These are phyloP conservation scores for Heliamphora exappendiculata DNA, from an alignment of 148 eudicot genomes.

Conservation along the genomic window DNA sequence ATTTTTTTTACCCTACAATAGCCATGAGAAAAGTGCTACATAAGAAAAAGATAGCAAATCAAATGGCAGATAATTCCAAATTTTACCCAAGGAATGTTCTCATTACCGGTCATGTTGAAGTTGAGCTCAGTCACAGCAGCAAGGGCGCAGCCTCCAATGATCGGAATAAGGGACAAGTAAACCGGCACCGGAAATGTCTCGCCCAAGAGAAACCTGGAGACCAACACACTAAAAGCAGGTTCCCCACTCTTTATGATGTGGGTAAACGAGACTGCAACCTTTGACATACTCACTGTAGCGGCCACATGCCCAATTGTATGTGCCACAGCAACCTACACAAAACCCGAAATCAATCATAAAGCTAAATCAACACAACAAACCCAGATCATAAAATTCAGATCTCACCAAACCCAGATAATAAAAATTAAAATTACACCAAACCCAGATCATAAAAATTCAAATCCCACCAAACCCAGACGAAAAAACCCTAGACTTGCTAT, in stretches of 20 bases:
- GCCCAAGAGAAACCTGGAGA: constrained; percentile 77
- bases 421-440: not conserved
- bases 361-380: not conserved
- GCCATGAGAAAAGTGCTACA: not conserved
- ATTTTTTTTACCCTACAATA: not conserved
- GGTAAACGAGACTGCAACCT: constrained; percentile 95
- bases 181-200: constrained; percentile 74
- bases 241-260: constrained; percentile 96
- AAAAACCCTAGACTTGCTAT: not conserved
- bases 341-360: not conserved
- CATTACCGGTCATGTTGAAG: constrained; percentile 84
- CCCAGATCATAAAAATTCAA: not conserved
- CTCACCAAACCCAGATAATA: not conserved
- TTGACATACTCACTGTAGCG: constrained; percentile 96
- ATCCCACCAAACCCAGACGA: not conserved
- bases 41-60: not conserved
- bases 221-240: constrained; percentile 94
- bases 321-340: constrained; percentile 85
- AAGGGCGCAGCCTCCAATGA: constrained; percentile 89
- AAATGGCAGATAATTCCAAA: not conserved
- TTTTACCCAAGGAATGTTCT: not conserved
- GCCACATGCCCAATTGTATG: constrained; percentile 98
- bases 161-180: constrained; percentile 79
- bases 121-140: constrained; percentile 93
- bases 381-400: not conserved